Evolutionary conservation across 371 early-diverging fungal species (phyloP).

Genomic region (Choanephora cucurbitarum): DNA sequence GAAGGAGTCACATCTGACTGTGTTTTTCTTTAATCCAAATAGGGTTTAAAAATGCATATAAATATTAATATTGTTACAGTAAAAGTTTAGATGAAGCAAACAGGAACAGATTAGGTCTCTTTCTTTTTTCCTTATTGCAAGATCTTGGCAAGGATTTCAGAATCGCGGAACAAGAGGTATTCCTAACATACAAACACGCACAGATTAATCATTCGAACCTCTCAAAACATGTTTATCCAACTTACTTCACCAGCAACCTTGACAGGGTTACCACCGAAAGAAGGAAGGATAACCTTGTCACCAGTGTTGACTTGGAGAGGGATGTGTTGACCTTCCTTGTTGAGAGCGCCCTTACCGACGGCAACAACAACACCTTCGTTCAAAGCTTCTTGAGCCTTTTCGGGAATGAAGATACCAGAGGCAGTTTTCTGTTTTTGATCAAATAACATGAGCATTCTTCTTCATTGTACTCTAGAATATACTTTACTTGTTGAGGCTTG

Average conservation of each 20-base stretch:
- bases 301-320: conserved; percentile 86
- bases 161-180: conserved; percentile 82
- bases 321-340: conserved; percentile 84
- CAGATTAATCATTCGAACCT: too few species aligned
- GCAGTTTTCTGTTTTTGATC: conserved; percentile 77
- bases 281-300: conserved; percentile 94
- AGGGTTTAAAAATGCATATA: neutral
- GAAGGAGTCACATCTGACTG: too few species aligned
- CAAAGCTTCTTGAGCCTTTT: conserved; percentile 95
- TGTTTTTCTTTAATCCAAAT: too few species aligned
- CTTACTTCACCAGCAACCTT: conserved; percentile 85
- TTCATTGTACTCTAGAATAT: too few species aligned
- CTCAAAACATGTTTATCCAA: too few species aligned
- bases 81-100: neutral
- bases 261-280: conserved; percentile 91
- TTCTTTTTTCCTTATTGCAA: conserved; percentile 29
- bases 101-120: too few species aligned
- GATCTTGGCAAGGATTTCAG: conserved; percentile 93
- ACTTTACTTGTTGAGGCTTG: conserved; percentile 88
- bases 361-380: conserved; percentile 95
- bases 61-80: neutral
- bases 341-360: conserved; percentile 89
- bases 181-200: conserved; percentile 39
- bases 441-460: neutral
- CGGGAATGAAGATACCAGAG: conserved; percentile 95